These are phyloP conservation scores for Ustilago loliicola DNA, from an alignment of 1,284 basidiomycete genomes.

Conservation along the genomic window DNA sequence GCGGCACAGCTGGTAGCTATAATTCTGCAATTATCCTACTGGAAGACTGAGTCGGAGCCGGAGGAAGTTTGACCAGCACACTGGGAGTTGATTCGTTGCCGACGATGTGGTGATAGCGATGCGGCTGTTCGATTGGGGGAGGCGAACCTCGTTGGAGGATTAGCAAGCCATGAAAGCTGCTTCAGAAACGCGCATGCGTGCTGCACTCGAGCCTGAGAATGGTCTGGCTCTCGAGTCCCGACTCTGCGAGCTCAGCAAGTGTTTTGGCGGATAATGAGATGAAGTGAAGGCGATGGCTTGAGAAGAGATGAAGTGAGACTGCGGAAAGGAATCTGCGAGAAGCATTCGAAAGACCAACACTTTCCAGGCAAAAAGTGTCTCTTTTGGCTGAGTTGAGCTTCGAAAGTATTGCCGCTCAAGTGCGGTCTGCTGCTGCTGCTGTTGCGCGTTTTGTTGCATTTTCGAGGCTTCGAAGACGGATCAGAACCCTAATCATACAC, in stretches of 20 bases:
- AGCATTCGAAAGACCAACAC: conserved; percentile 35
- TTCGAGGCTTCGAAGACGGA: not conserved
- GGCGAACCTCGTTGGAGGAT: not conserved
- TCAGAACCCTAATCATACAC: conserved; percentile 14
- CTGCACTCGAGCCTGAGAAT: not conserved
- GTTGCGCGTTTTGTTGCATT: not conserved
- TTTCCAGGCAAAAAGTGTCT: conserved; percentile 14
- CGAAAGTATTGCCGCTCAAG: not conserved
- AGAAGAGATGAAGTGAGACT: not conserved
- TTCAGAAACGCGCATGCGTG: not conserved
- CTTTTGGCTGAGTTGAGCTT: conserved; percentile 11
- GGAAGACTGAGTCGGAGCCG: no score
- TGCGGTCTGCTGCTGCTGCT: not conserved
- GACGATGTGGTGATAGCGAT: not conserved
- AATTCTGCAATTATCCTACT: no score
- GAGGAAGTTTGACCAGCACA: no score
- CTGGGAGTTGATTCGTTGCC: not conserved
- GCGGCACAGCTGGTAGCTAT: not conserved
- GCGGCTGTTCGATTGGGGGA: not conserved
- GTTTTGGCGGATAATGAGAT: not conserved
- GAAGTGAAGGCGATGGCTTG: not conserved
- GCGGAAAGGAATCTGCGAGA: conserved; percentile 7
- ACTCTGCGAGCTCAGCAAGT: not conserved
- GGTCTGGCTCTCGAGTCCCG: not conserved
- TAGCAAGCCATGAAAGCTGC: not conserved